Evolutionary conservation across 2,329 filamentous ascomycete genomes (phyloP), one percentile per base, ranked within the genome.

Genomic region (Colletotrichum sp.): DNA sequence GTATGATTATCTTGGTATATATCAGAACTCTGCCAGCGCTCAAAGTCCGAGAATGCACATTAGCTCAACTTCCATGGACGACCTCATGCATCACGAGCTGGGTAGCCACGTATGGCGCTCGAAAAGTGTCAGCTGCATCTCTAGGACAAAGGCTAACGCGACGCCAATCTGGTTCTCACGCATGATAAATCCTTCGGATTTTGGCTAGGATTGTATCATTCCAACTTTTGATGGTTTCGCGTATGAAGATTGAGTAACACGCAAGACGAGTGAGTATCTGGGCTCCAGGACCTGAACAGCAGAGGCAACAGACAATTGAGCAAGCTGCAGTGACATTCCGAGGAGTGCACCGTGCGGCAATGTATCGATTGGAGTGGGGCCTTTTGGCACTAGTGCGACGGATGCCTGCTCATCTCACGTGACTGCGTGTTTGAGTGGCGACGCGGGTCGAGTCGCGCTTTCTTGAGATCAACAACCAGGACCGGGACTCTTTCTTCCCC

Each of bases 371-470:
- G 34, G 13, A 36, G 34, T 13, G 43, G 43, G 43, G 10, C 43
- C 10, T 21, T 7, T 24, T 7, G 43, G 43, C 43, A 7, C 12
- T 52, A 14, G 12, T 13, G 43, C 10, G 28, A 18, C n/a, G 18
- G 56, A n/a, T 70, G 68, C 58, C 59, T 71, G 16, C 12, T 14
- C 28, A 55, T 9, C 5, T 63, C 73, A 56, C 28, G 62, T 75
- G 68, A 71, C 16, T 52, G 7, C 76, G 76, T 77, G 76, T 62
- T 62, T 71, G 65, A 66, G 76, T 69, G 73, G 70, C 70, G 74
- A 77, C 76, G 76, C 76, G 76, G 59, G 65, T 63, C 58, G 16
- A 59, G 70, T 77, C 76, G 76, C 76, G 76, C 74, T 72, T 76
- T 61, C 69, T 30, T 18, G 58, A 64, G 43, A 38, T 62, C 63